A percentile compares a stretch with the other conserved stretches of the same genome.
phyloP scores from a whole-genome alignment of 768 basidiomycete genomes.

The Coprinopsis strossmayeri region DNA sequence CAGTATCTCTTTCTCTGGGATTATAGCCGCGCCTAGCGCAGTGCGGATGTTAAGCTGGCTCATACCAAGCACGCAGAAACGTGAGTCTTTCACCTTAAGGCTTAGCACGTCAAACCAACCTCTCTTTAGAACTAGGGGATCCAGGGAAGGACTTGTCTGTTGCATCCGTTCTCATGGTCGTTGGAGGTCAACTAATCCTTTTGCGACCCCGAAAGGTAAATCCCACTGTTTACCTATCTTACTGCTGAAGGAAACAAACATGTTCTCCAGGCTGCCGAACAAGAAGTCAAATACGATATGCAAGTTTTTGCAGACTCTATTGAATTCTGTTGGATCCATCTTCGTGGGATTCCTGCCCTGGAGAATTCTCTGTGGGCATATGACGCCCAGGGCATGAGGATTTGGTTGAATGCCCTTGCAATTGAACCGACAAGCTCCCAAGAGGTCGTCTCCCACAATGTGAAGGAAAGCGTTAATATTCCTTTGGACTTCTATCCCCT shows the following conservation, averaged over 20 bases:
- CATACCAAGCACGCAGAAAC: constrained; percentile 89
- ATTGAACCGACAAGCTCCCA: constrained; percentile 58
- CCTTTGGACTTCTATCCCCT: constrained; percentile 92
- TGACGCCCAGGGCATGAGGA: constrained; percentile 81
- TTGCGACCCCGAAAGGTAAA: constrained; percentile 81
- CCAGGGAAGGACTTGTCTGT: constrained; percentile 88
- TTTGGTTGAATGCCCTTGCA: constrained; percentile 94
- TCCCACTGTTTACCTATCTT: not conserved
- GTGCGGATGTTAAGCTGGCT: constrained; percentile 96
- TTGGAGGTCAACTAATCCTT: constrained; percentile 85
- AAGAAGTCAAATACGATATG: constrained; percentile 95
- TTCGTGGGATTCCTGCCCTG: constrained; percentile 85
- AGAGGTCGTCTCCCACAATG: constrained; percentile 37
- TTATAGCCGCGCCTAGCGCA: constrained; percentile 75
- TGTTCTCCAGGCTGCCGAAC: constrained; percentile 55
- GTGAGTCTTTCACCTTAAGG: constrained; percentile 38
- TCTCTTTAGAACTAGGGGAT: constrained; percentile 78
- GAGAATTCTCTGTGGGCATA: constrained; percentile 99
- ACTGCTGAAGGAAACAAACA: not conserved
- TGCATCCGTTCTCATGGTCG: constrained; percentile 93
- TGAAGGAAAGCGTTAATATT: constrained; percentile 92
- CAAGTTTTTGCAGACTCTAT: constrained; percentile 96
- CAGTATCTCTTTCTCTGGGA: constrained; percentile 89
- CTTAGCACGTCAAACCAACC: constrained; percentile 9
- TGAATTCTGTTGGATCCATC: constrained; percentile 98